These are phyloP conservation scores for Trichoderma lentiforme DNA, from an alignment of 2,329 filamentous ascomycete genomes.

Conservation along the genomic window DNA sequence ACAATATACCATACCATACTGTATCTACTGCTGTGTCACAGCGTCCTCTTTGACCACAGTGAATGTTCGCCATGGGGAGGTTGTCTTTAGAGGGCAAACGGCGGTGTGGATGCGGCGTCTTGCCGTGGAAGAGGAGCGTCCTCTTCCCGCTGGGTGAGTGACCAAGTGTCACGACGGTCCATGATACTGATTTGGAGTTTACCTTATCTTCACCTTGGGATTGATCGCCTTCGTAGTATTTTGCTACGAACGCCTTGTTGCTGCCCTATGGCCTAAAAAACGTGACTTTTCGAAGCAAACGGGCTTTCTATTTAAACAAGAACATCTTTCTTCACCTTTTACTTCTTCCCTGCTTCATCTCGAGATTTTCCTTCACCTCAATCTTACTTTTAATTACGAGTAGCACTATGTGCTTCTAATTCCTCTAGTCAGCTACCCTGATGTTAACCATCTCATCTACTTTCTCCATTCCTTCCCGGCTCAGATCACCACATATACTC, in stretches of 20 bases:
- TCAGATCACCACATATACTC: not conserved
- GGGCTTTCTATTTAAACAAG: not conserved
- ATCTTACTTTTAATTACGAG: not conserved
- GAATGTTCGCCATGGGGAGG: not conserved
- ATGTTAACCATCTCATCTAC: not conserved
- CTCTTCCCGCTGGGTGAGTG: not conserved
- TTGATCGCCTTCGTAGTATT: not conserved
- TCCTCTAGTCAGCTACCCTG: rapidly evolving
- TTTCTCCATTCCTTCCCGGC: not conserved
- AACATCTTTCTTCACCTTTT: too few species aligned
- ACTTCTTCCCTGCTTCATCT: too few species aligned
- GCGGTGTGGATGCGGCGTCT: not conserved
- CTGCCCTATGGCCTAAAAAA: not conserved
- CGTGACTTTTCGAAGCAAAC: not conserved
- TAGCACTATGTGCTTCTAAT: not conserved
- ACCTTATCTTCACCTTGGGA: not conserved
- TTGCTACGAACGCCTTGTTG: too few species aligned
- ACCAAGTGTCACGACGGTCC: not conserved
- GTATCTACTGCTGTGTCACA: not conserved
- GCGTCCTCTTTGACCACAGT: not conserved
- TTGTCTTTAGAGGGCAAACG: not conserved
- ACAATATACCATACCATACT: not conserved
- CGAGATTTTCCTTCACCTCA: not conserved
- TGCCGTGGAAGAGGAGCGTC: not conserved
- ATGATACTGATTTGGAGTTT: not conserved